phyloP scores from a whole-genome alignment of 129 eudicot species.

The Ambrosia trifida region DNA sequence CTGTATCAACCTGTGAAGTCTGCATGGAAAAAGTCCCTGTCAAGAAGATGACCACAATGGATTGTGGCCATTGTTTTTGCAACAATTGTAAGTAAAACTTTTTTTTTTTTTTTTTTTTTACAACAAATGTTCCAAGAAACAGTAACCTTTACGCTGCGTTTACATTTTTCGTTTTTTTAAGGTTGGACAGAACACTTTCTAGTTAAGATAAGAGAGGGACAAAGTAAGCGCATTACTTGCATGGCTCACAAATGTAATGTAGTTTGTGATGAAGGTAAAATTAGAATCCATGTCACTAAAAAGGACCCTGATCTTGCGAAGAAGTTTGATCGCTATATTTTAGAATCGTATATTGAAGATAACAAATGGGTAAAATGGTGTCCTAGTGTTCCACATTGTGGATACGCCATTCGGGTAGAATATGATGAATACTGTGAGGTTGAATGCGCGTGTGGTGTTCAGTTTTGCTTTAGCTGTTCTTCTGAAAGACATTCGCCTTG shows the following conservation, averaged over 20 bases:
- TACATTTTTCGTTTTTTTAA: constrained; percentile 13
- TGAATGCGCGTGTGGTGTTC: constrained; percentile 75
- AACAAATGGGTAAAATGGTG: constrained; percentile 85
- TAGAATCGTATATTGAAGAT: constrained; percentile 82
- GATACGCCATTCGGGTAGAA: constrained; percentile 73
- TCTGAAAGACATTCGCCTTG: constrained; percentile 84
- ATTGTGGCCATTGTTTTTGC: constrained; percentile 82
- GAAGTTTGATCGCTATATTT: constrained; percentile 60
- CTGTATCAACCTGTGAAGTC: constrained; percentile 44
- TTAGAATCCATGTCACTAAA: constrained; percentile 45
- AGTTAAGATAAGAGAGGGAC: constrained; percentile 83
- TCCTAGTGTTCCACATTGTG: constrained; percentile 89
- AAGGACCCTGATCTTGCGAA: constrained; percentile 54
- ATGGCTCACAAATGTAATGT: constrained; percentile 74
- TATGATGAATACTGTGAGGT: constrained; percentile 63
- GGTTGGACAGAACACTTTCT: constrained; percentile 80
- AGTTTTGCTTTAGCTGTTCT: constrained; percentile 71
- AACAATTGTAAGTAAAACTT: constrained; percentile 60
- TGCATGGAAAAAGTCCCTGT: constrained; percentile 62
- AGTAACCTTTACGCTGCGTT: background rate
- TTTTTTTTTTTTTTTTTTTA: too few relatives aligned
- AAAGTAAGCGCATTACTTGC: constrained; percentile 68
- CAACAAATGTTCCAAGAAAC: background rate
- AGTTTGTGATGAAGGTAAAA: constrained; percentile 63
- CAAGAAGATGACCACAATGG: constrained; percentile 57